Evolutionary conservation across 129 eudicot genomes (phyloP).

Genomic region (Heracleum sosnowskyi): DNA sequence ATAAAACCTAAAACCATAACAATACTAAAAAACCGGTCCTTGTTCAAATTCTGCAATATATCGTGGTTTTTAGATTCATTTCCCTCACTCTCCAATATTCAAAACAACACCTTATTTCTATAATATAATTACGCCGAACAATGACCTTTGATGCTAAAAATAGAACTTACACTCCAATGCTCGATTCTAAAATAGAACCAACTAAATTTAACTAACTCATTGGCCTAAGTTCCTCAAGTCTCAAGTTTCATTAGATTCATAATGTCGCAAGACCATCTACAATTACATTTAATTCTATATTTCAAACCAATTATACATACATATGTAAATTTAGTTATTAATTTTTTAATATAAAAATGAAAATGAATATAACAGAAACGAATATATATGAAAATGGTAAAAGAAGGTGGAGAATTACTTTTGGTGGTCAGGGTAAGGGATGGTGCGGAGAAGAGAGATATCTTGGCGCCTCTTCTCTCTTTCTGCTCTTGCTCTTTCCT

Average conservation of each 20-base stretch:
- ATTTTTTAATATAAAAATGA: too few relatives aligned
- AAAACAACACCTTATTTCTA: neutral
- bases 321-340: too few relatives aligned
- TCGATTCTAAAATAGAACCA: neutral
- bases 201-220: neutral
- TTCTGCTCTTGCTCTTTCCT: neutral
- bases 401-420: neutral
- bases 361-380: too few relatives aligned
- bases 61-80: neutral
- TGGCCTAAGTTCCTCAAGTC: too few relatives aligned
- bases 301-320: too few relatives aligned
- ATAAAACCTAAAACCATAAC: neutral
- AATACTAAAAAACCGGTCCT: too few relatives aligned
- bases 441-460: slow-evolving; percentile 12
- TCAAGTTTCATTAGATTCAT: too few relatives aligned
- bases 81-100: neutral
- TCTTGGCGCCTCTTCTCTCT: neutral
- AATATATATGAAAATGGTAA: too few relatives aligned
- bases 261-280: neutral
- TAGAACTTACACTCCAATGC: neutral
- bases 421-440: slow-evolving; percentile 3
- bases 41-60: neutral
- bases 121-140: neutral
- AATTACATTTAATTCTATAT: too few relatives aligned
- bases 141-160: too few relatives aligned